Evolutionary conservation across 345 rosid species (phyloP).

Genomic region (Aethionema arabicum): DNA sequence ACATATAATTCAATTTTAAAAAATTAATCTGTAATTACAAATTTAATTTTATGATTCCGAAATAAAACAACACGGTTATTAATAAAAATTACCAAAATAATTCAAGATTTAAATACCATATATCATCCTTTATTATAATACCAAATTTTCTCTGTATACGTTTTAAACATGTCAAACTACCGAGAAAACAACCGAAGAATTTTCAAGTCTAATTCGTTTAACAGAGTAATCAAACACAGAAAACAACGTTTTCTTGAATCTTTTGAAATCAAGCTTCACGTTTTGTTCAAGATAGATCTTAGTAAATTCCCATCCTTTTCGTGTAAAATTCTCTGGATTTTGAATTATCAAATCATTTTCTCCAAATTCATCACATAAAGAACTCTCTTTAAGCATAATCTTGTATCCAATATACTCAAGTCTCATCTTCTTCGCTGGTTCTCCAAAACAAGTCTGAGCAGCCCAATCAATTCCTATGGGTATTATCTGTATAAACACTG

Average conservation of each 20-base stretch:
- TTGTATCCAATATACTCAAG: conserved; percentile 61
- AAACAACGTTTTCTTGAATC: conserved; percentile 55
- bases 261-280: conserved; percentile 48
- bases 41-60: no score
- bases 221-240: conserved; percentile 44
- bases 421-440: conserved; percentile 65
- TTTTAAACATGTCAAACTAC: no score
- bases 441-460: conserved; percentile 68
- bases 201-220: not conserved
- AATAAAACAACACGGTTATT: no score
- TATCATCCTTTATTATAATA: no score
- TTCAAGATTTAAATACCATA: no score
- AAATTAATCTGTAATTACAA: no score
- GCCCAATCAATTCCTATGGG: conserved; percentile 91
- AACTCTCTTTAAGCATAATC: conserved; percentile 63
- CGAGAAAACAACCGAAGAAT: not conserved
- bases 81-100: no score
- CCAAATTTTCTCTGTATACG: no score
- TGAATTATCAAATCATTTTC: conserved; percentile 54
- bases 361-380: conserved; percentile 53
- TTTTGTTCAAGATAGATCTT: conserved; percentile 71
- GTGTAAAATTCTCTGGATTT: conserved; percentile 52
- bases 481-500: conserved; percentile 67
- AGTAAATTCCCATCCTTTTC: conserved; percentile 74
- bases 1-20: no score